Evolutionary conservation across 768 basidiomycete genomes (phyloP), one percentile per base, ranked within the genome.

Genomic region (Serpula lacrymans): DNA sequence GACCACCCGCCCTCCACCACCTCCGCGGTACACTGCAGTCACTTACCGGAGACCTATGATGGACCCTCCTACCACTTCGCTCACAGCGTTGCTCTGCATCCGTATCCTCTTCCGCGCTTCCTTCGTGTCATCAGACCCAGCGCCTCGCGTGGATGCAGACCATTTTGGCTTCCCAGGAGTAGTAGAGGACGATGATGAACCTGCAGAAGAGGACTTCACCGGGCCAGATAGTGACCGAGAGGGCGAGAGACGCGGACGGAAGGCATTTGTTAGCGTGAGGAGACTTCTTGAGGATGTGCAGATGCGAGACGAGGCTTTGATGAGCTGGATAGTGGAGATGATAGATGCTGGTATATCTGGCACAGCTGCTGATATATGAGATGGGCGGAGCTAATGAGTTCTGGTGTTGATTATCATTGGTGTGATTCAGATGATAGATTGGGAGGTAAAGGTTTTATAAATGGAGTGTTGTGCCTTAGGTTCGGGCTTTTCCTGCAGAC

Each of bases 111-210:
- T 89, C 58, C 75, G 88, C 32, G 77, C 80, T 4, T 78, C 91
- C 1, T 89, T 90, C 52, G 82, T 83, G 14, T 77, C 84, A 5
- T 68, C 71, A 6, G 87, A 88, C 48, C 58, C 68, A 2, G 75
- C 75, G 4, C 86, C 87, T 23, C 74, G 86, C 20, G 81, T 72
- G 2, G 84, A 88, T 54, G 84, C 77, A 16, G 89, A 94, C 43
- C 86, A 88, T 48, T 95, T 93, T 60, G 92, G 92, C 0, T 89
- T 95, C 59, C 93, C 93, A 5, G 90, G 85, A 1, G 39, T 88
- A 16, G 67, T 88, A 26, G 85, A 89, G 46, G 88, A 86, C 16
- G 72, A 75, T n/a, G 60, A 43, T 5, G 44, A 14, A 33, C 23
- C 35, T n/a, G 42, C 55, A 14, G 41, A 31, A 9, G 59, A 62